Evolutionary conservation across 495 filamentous ascomycete species (phyloP), one percentile per base, ranked within the genome.

Genomic region (Annulohypoxylon nitens): DNA sequence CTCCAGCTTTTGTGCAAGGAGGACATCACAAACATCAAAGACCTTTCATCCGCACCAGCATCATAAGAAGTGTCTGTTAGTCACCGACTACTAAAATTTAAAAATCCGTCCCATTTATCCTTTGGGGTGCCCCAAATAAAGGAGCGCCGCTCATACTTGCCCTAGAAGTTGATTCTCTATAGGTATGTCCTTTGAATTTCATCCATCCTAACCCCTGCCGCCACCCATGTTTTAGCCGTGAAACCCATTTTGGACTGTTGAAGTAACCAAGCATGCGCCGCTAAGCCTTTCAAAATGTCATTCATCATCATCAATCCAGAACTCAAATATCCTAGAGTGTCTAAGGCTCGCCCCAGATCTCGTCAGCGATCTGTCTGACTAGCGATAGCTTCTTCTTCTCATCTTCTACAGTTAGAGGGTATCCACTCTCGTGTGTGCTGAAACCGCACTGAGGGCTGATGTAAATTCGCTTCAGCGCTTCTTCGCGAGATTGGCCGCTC

Each of bases 361-460:
- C 88, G 66, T 93, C 86, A 34, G 91, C 90, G 76, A 93, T 87
- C 72, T 90, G 84, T 53, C 90, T 85, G 30, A 93, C 89, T 36
- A 93, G 77, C 58, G 84, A 82, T 67, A 93, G 76, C 82, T 93
- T 93, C 72, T 85, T 86, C 74, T 90, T 88, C 90, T 93, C 90
- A 45, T 91, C 90, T 8, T 91, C 84, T 66, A 86, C 80, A 48
- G 84, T 86, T 37, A 93, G 82, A 11, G 87, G 86, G 68, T 93
- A 93, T 0, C 91, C 92, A 70, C 83, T 88, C 67, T 87, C 86
- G 75, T 93, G 90, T 18, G 89, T 92, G 50, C 90, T 91, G 79
- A 94, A 94, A 9, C 93, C 93, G 80, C 92, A 95, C 83, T 95
- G 92, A 0, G 92, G 92, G 78, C 89, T 92, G 48, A 94, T 87